These are phyloP conservation scores for Phytophthora nicotianae DNA, from an alignment of 352 stramenopile genomes.

Conservation along the genomic window DNA sequence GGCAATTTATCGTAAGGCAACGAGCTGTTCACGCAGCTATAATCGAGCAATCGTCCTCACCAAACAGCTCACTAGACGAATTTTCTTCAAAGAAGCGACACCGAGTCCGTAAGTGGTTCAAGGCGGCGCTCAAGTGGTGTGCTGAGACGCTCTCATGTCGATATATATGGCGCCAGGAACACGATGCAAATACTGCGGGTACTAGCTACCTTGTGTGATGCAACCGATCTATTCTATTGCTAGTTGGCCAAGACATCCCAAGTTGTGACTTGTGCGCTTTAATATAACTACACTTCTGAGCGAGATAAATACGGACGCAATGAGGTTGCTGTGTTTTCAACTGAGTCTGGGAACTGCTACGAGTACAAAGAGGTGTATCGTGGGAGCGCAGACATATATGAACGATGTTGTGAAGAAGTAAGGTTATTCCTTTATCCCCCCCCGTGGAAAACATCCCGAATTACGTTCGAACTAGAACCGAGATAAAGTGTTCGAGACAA, in stretches of 20 bases:
- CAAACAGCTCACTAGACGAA: not conserved
- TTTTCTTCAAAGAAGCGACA: not conserved
- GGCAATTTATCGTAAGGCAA: not conserved
- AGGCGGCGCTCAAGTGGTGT: constrained; percentile 4
- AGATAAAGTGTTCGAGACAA: constrained; percentile 23
- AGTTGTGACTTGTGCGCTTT: not conserved
- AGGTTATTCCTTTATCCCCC: constrained; percentile 13
- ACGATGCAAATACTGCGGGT: not conserved
- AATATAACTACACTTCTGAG: not conserved
- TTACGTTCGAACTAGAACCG: constrained; percentile 22
- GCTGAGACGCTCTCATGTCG: constrained; percentile 5
- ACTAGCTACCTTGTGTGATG: not conserved
- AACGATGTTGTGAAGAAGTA: constrained; percentile 20
- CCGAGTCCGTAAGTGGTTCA: constrained; percentile 13
- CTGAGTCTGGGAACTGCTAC: not conserved
- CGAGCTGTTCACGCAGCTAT: not conserved
- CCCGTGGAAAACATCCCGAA: constrained; percentile 24
- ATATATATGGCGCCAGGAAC: not conserved
- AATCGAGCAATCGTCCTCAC: not conserved
- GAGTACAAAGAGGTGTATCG: not conserved
- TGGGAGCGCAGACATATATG: constrained; percentile 24
- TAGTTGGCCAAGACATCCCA: not conserved
- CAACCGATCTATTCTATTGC: not conserved
- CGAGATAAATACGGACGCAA: not conserved
- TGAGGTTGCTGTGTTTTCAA: not conserved